Evolutionary conservation across 345 rosid genomes (phyloP).

Genomic region (Citrus sp.): DNA sequence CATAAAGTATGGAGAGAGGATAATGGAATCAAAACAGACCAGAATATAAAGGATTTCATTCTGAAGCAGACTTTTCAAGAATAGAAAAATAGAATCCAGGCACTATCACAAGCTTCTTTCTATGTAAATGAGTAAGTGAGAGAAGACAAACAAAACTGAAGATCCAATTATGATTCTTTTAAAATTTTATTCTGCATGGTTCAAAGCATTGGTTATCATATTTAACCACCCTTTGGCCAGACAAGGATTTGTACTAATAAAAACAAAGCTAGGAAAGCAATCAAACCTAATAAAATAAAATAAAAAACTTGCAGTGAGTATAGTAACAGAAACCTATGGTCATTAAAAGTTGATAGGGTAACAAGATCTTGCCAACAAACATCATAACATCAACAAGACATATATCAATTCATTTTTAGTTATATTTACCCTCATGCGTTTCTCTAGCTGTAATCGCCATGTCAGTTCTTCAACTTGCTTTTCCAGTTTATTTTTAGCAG

Average conservation of each 20-base stretch:
- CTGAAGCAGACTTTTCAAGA: neutral
- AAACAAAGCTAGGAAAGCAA: neutral
- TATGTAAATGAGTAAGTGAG: neutral
- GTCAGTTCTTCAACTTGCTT: slow-evolving; percentile 99
- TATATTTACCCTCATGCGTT: slow-evolving; percentile 82
- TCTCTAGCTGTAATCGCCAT: slow-evolving; percentile 97
- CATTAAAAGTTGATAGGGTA: neutral
- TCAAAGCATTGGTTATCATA: neutral
- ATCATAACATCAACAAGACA: neutral
- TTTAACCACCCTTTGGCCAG: neutral
- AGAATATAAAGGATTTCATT: neutral
- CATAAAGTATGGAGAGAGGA: neutral
- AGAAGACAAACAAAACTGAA: slow-evolving; percentile 2
- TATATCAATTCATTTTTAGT: slow-evolving; percentile 5
- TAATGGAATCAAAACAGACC: neutral
- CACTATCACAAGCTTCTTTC: neutral
- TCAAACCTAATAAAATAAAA: neutral
- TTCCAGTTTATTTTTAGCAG: slow-evolving; percentile 95
- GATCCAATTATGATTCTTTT: neutral
- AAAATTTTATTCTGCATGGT: neutral
- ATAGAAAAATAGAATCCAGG: neutral
- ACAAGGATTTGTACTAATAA: neutral
- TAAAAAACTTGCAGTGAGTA: neutral
- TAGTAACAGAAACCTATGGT: neutral
- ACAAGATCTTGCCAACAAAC: neutral